Percentiles rank a stretch among this genome's conserved stretches.
phyloP scores from a whole-genome alignment of 1,284 basidiomycete genomes.

The Baeospora myosura region DNA sequence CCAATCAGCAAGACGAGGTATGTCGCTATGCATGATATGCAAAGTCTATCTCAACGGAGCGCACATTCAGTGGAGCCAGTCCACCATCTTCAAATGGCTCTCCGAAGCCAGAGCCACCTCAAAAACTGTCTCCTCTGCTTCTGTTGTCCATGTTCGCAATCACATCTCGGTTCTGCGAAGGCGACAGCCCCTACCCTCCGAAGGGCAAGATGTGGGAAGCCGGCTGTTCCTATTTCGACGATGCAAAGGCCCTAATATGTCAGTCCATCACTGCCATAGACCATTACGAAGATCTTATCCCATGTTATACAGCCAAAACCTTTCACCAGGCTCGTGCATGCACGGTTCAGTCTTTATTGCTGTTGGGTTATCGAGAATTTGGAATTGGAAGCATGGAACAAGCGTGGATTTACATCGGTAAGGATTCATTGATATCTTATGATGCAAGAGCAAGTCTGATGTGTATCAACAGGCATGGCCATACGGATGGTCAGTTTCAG shows the following conservation, averaged over 20 bases:
- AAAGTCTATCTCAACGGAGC: too few relatives aligned
- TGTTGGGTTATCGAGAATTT: conserved; percentile 77
- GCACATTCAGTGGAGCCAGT: too few relatives aligned
- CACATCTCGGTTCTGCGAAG: conserved; percentile 60
- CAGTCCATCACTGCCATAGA: too few relatives aligned
- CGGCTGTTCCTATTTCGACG: conserved; percentile 66
- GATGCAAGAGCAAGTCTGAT: not conserved
- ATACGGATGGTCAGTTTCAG: conserved; percentile 63
- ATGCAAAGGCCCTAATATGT: conserved; percentile 64
- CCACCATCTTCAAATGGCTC: not conserved
- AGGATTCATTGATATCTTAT: conserved; percentile 15
- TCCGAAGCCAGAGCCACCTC: conserved; percentile 23
- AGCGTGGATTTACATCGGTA: conserved; percentile 74
- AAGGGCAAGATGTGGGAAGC: conserved; percentile 72
- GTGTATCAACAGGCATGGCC: too few relatives aligned
- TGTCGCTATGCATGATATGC: too few relatives aligned
- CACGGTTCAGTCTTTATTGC: conserved; percentile 70
- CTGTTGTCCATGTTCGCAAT: conserved; percentile 74
- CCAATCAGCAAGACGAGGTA: too few relatives aligned
- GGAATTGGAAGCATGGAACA: conserved; percentile 84
- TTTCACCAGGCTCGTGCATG: conserved; percentile 53
- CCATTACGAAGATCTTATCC: too few relatives aligned
- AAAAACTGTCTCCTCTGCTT: conserved; percentile 58
- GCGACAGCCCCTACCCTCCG: conserved; percentile 32
- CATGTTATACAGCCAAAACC: too few relatives aligned